Evolutionary conservation across 176 grass and related monocot genomes (phyloP), one percentile per base, ranked within the genome.

Genomic region (Lolium perenne): DNA sequence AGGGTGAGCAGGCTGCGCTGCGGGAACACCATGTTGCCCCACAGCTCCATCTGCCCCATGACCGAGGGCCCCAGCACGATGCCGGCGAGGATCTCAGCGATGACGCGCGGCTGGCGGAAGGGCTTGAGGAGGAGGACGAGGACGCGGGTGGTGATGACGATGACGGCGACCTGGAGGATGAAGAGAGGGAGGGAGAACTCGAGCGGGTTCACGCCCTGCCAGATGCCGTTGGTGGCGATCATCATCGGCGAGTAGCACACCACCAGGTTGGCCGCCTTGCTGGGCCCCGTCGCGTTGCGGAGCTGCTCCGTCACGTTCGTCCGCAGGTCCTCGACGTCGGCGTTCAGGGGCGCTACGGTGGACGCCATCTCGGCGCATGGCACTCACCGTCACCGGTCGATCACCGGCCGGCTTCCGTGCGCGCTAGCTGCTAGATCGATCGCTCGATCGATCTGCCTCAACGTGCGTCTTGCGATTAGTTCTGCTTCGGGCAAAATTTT

Each of bases 51-150:
- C 60, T 85, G 89, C 18, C 93, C 95, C 79, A 95, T 80, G 21
- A 92, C 16, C 22, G 89, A 93, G 10, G 95, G 95, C 7, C 93
- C 95, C 22, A 95, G 85, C 9, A 98, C 15, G 51, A 98, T 51
- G n/a, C 93, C 95, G 10, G 91, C 93, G 40, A 95, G 57, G 77
- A 95, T 92, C 86, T 98, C 93, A 69, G 96, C 90, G 90, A 98
- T 93, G 81, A 94, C 86, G 7, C 90, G 93, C 20, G 96, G 96
- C 77, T 98, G 96, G 23, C 81, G 90, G 84, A 98, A 73, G 18
- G 96, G 91, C 67, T 83, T 83, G 90, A 95, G 93, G 32, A 98
- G 74, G 41, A 95, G 1, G 72, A 89, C 91, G 71, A 94, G 85
- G 84, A 94, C 0, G 72, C 91, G 90, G 6, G 91, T 94, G 73